Conservation (phyloP, 2,329 filamentous ascomycete genomes). For the Thyridium curvatum region DNA sequence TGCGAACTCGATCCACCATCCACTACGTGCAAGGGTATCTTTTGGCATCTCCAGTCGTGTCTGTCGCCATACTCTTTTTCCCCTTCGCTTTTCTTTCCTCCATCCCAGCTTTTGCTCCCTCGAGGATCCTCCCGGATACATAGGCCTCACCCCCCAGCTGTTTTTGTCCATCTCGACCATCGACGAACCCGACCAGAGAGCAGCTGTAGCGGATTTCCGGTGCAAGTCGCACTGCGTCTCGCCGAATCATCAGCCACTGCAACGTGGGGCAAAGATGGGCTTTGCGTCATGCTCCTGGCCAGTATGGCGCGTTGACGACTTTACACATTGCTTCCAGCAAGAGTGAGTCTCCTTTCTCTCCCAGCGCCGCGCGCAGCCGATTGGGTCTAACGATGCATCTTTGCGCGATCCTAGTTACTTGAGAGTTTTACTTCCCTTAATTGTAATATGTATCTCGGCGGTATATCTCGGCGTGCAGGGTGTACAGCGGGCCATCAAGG, state of each 20-base stretch:
- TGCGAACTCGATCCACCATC: too few relatives aligned
- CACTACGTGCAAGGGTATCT: too few relatives aligned
- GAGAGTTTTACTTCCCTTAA: constrained; percentile 71
- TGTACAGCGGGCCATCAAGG: constrained; percentile 43
- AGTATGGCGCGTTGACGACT: constrained; percentile 58
- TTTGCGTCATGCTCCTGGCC: constrained; percentile 51
- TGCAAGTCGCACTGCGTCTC: constrained; percentile 1
- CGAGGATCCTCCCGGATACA: too few relatives aligned
- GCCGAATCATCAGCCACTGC: constrained; percentile 1
- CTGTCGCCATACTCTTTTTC: background rate
- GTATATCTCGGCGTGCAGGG: constrained; percentile 56
- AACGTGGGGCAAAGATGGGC: constrained; percentile 28
- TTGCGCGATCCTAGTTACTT: constrained; percentile 54
- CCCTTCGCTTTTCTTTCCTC: background rate
- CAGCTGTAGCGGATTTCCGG: background rate
- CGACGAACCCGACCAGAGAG: too few relatives aligned
- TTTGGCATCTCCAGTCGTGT: background rate
- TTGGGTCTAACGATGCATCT: constrained; percentile 1
- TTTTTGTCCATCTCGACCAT: too few relatives aligned
- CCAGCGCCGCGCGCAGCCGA: constrained; percentile 6
- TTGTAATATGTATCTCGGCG: constrained; percentile 64
- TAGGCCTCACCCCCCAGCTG: too few relatives aligned
- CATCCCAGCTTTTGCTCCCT: background rate
- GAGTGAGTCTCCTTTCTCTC: constrained; percentile 47
- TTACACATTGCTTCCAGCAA: constrained; percentile 56